A percentile compares a stretch with the other conserved stretches of the same genome.
phyloP scores from a whole-genome alignment of 1,284 basidiomycete species.

The Sanghuangporus sanghuang region DNA sequence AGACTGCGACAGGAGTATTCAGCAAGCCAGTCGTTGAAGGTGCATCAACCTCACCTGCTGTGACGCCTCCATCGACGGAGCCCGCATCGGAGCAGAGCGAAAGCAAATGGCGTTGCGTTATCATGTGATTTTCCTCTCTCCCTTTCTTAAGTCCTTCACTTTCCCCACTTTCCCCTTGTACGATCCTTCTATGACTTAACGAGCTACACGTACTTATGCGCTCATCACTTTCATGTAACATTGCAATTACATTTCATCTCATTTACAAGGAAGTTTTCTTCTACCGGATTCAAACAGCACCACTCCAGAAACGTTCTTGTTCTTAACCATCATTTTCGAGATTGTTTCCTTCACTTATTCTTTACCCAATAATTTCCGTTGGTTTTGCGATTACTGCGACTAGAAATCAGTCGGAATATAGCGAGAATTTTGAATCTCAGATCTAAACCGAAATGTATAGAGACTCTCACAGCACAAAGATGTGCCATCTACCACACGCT shows the following conservation, averaged over 20 bases:
- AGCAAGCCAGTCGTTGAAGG: constrained; percentile 9
- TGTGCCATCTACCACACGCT: background rate
- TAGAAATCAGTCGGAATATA: too few species aligned
- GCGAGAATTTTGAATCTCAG: too few species aligned
- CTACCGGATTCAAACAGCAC: too few species aligned
- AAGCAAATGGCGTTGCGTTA: constrained; percentile 11
- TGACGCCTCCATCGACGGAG: background rate
- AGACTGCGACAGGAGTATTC: constrained; percentile 15
- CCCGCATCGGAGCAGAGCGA: background rate
- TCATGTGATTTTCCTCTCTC: constrained; percentile 6
- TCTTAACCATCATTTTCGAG: background rate
- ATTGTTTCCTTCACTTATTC: too few species aligned
- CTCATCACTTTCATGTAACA: background rate
- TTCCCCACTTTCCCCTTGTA: background rate
- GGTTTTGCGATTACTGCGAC: too few species aligned
- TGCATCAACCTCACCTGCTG: background rate
- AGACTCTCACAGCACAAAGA: background rate
- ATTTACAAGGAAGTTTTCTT: background rate
- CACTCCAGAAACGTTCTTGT: background rate
- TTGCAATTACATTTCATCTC: background rate
- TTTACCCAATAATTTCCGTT: too few species aligned
- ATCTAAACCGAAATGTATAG: too few species aligned
- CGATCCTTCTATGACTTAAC: background rate
- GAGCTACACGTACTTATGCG: background rate
- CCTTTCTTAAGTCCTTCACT: background rate